Base-by-base conservation (phyloP, 2,329 filamentous ascomycete genomes). In the Nothopassalora personata region DNA sequence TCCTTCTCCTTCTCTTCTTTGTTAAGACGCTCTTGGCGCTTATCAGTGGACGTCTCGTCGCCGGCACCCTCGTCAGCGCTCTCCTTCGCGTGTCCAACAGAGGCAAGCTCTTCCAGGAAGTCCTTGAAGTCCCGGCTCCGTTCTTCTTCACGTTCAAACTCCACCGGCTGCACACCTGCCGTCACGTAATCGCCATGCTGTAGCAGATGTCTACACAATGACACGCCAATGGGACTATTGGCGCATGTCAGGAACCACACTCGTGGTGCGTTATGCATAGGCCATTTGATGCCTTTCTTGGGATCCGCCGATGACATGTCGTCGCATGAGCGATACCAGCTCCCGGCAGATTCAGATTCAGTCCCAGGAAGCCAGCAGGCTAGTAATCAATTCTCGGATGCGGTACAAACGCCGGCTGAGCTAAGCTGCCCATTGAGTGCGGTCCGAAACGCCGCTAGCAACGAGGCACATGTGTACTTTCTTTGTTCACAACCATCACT, bases 161-260 rank as follows among this genome's bases (percentile, higher is more conserved):
- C 90, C 53, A 83, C 79, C 3, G 90, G 88, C 51, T 89, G 85
- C 34, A 97, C 81, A 56, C 92, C 94, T 5, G 91, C 89, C 51
- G 93, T 88, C 50, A 96, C 88, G 72, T 88, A 92, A 75, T 97
- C 94, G 52, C 94, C 93, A 75, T 97, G 91, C n/a, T 85, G 85
- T 51, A 97, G 86, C 47, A 96, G 81, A 67, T 90, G 84, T 56
- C 88, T 86, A 56, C 91, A 89, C 59, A 97, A 82, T 49, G 90
- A 88, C 60, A 96, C 88, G 56, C 88, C 88, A 64, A 97, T 83
- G 11, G 93, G 91, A 36, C 91, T 93, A 60, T 93, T 84, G 34
- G 90, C 90, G 60, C 90, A 88, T 10, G 92, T 96, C 65, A 99
- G 79, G 71, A 99, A 86, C 94, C 94, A 97, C 69, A 93, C 90